Conservation (phyloP, 345 rosid genomes). For the Erysimum cheiranthoides region DNA sequence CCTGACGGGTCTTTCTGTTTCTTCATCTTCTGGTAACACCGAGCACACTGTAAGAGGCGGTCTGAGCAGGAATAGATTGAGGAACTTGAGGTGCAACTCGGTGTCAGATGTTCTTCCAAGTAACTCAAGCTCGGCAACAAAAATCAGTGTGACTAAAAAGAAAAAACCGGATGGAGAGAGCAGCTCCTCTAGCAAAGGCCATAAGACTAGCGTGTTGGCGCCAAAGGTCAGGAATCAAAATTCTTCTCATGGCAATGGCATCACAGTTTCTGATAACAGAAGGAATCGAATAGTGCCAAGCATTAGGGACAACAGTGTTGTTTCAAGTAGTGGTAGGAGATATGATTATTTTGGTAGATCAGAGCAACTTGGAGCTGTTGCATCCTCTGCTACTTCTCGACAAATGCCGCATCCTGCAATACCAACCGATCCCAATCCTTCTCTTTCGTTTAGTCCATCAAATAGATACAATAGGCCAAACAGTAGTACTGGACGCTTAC, state of each 20-base stretch:
- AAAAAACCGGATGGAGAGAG: conserved; percentile 66
- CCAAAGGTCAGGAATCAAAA: conserved; percentile 49
- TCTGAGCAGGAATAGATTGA: conserved; percentile 55
- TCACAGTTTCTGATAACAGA: conserved; percentile 68
- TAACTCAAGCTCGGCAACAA: conserved; percentile 51
- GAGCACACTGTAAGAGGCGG: conserved; percentile 48
- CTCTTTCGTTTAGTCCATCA: conserved; percentile 39
- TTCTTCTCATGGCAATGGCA: conserved; percentile 53
- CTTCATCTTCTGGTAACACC: conserved; percentile 55
- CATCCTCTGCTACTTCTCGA: conserved; percentile 43
- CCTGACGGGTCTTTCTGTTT: conserved; percentile 26
- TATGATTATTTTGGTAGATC: conserved; percentile 50
- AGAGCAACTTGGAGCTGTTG: conserved; percentile 46
- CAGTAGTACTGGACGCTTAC: conserved; percentile 36
- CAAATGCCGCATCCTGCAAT: conserved; percentile 54
- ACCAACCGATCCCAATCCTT: conserved; percentile 48
- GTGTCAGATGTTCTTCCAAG: conserved; percentile 54
- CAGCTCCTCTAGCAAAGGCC: conserved; percentile 66
- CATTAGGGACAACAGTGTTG: conserved; percentile 52
- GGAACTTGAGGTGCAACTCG: conserved; percentile 65
- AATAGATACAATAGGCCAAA: conserved; percentile 35
- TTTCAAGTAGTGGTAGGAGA: conserved; percentile 66
- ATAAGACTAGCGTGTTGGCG: conserved; percentile 54
- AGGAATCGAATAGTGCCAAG: conserved; percentile 54
- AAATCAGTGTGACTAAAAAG: conserved; percentile 52